A percentile compares a stretch with the other conserved stretches of the same genome.
Evolutionary conservation across 805 yeast genomes (phyloP).

Genomic region (Candida suzukii): DNA sequence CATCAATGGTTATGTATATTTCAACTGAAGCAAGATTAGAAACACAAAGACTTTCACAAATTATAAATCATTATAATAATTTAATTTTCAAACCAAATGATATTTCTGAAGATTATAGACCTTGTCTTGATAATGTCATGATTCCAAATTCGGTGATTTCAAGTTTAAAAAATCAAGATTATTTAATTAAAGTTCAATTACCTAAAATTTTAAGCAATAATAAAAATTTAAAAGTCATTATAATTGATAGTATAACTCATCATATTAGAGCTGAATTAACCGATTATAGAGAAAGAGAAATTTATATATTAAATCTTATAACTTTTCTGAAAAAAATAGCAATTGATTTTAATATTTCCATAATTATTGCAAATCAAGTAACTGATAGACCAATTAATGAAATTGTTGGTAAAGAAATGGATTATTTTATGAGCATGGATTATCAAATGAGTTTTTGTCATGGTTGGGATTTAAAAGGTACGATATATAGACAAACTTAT

Average conservation of each 20-base stretch:
- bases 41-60: conserved; percentile 53
- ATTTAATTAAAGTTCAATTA: conserved; percentile 60
- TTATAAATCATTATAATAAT: conserved; percentile 22
- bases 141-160: conserved; percentile 22
- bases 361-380: conserved; percentile 76
- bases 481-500: conserved; percentile 21
- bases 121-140: conserved; percentile 26
- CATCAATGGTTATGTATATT: conserved; percentile 52
- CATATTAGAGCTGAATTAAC: conserved; percentile 62
- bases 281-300: conserved; percentile 33
- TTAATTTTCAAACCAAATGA: conserved; percentile 28
- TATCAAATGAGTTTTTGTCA: conserved; percentile 66
- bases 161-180: conserved; percentile 69
- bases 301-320: conserved; percentile 36
- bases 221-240: conserved; percentile 43
- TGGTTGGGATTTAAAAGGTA: conserved; percentile 58
- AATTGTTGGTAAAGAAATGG: conserved; percentile 21
- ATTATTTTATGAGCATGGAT: conserved; percentile 38
- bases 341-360: conserved; percentile 39
- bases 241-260: conserved; percentile 80
- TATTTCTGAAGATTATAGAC: conserved; percentile 15
- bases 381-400: conserved; percentile 47
- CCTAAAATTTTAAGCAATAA: conserved; percentile 44
- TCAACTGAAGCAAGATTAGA: conserved; percentile 74
- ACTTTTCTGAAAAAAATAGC: conserved; percentile 45